Percentiles rank a stretch among this genome's conserved stretches.
These are phyloP conservation scores for Nothophytophthora sp. DNA, from an alignment of 352 stramenopile species.

Conservation along the genomic window DNA sequence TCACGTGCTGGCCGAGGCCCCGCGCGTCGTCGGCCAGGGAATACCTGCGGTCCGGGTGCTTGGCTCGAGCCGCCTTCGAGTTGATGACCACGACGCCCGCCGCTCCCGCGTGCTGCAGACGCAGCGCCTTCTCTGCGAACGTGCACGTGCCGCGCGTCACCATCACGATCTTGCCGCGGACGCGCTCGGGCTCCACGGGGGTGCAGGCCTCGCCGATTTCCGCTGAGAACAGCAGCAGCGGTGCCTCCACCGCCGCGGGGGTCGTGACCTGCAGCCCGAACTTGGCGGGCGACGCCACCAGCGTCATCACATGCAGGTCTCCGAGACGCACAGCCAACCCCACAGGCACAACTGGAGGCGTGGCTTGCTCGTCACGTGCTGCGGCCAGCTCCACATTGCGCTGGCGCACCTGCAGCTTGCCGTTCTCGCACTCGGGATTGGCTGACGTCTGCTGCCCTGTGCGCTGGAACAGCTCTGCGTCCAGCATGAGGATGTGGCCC, in stretches of 20 bases:
- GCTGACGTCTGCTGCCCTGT: slow-evolving; percentile 2
- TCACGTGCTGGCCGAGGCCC: slow-evolving; percentile 42
- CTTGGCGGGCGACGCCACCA: slow-evolving; percentile 62
- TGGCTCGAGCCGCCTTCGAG: slow-evolving; percentile 42
- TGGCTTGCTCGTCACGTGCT: slow-evolving; percentile 10
- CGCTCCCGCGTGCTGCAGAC: slow-evolving; percentile 58
- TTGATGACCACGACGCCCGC: slow-evolving; percentile 73
- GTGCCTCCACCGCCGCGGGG: slow-evolving; percentile 51
- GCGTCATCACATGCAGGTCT: slow-evolving; percentile 62
- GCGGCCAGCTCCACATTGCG: slow-evolving; percentile 37
- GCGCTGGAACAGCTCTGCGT: slow-evolving; percentile 54
- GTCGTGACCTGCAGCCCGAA: slow-evolving; percentile 60
- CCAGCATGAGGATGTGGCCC: slow-evolving; percentile 74
- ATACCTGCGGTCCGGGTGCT: slow-evolving; percentile 56
- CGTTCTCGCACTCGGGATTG: slow-evolving; percentile 52
- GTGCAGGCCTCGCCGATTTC: slow-evolving; percentile 53
- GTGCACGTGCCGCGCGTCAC: slow-evolving; percentile 70
- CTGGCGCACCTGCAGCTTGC: slow-evolving; percentile 40
- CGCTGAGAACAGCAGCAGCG: slow-evolving; percentile 43
- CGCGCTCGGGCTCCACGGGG: slow-evolving; percentile 21
- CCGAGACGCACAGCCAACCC: slow-evolving; percentile 60
- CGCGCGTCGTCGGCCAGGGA: slow-evolving; percentile 60
- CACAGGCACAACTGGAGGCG: slow-evolving; percentile 32
- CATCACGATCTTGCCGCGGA: slow-evolving; percentile 69
- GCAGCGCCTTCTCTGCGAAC: slow-evolving; percentile 77